phyloP scores from a whole-genome alignment of 768 basidiomycete species.

The Pholiota molesta region DNA sequence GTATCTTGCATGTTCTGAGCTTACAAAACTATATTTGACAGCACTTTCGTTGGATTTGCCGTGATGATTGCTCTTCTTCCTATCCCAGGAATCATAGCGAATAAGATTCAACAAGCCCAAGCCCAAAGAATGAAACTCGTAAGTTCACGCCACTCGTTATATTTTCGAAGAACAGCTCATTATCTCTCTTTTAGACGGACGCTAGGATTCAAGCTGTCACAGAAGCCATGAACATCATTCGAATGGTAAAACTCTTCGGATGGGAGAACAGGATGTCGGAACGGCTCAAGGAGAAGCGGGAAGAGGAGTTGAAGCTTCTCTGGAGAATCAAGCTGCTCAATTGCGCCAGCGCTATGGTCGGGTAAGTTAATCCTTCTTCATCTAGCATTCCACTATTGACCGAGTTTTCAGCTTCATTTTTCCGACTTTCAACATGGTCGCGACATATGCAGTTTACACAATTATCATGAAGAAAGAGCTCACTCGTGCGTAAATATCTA shows the following conservation, averaged over 20 bases:
- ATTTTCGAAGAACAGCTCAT: not conserved
- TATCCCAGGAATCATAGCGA: constrained; percentile 57
- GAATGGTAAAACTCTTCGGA: constrained; percentile 76
- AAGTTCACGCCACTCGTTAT: not conserved
- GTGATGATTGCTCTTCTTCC: constrained; percentile 55
- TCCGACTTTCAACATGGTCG: constrained; percentile 66
- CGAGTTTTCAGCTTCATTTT: constrained; percentile 9
- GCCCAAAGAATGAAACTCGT: constrained; percentile 15
- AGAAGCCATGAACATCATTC: constrained; percentile 61
- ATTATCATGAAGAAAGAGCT: constrained; percentile 43
- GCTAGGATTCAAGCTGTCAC: constrained; percentile 62
- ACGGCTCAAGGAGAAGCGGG: constrained; percentile 56
- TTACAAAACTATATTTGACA: not conserved
- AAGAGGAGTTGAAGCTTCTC: constrained; percentile 56
- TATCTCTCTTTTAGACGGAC: constrained; percentile 40
- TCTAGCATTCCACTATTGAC: not conserved
- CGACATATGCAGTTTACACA: constrained; percentile 63
- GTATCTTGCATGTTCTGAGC: constrained; percentile 4
- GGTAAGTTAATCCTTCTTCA: not conserved
- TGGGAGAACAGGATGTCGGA: constrained; percentile 63
- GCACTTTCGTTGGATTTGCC: constrained; percentile 59
- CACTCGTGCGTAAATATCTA: constrained; percentile 18
- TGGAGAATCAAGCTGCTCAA: constrained; percentile 10
- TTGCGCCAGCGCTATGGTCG: constrained; percentile 4
- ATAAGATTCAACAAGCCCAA: constrained; percentile 48